Base-by-base conservation (phyloP, 1,284 basidiomycete genomes). In the Sporisorium graminicola region DNA sequence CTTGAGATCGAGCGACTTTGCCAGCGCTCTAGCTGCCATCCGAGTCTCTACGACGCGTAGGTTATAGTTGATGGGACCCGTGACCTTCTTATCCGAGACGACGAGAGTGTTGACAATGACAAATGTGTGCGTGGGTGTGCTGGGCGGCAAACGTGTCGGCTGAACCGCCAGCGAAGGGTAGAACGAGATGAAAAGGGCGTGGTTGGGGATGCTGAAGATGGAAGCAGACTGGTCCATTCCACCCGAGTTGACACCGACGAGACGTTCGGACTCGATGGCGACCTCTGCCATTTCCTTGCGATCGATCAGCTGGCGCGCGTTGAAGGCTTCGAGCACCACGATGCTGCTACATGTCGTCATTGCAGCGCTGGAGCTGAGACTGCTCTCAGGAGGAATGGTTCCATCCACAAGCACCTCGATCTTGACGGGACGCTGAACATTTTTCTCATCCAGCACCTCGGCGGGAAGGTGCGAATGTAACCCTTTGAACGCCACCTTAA, bases 171-270 rank as follows among this genome's bases (percentile, higher is more conserved):
- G 72, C 18, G 56, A 47, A 1, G 84, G 84, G 33, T 66, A 73
- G 66, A 85, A 85, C 12, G 79, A 78, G 35, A 85, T 82, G 61
- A 75, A 83, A 12, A 85, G 66, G 1, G 82, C 82, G 42, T 80
- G 75, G 42, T 76, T 60, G 10, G 78, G 77, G 40, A 78, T 74
- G 33, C 77, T 65, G 40, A 85, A 85, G 58, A 85, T 81, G n/a
- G 77, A 80, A 0, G 80, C 84, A 3, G 77, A 66, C 53, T 85
- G 84, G 62, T 85, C 84, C 84, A 85, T 85, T 18, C 83, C 84
- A 20, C 84, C 84, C 13, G 81, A 82, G 35, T 79, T 81, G 49
- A 85, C 84, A 14, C 84, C 84, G 14, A 85, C 82, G n/a, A 84
- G 59, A 2, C 74, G 61, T 59, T 79, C 82, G 26, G 79, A 81